These are phyloP conservation scores for Paraglomus brasilianum DNA, from an alignment of 192 early-diverging fungal genomes.

Conservation along the genomic window DNA sequence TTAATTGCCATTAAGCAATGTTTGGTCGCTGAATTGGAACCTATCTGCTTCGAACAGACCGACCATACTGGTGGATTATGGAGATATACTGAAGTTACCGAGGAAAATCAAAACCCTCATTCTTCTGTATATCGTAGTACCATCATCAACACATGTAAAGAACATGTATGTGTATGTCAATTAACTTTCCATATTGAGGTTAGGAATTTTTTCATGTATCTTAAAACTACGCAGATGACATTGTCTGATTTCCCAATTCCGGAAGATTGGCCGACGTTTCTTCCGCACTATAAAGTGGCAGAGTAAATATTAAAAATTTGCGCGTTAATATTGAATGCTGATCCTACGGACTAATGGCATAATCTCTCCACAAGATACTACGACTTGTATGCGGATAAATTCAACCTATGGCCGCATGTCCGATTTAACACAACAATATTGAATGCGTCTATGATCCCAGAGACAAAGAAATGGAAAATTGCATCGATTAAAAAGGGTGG, in stretches of 20 bases:
- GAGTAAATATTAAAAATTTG: conserved; percentile 34
- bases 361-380: too few relatives aligned
- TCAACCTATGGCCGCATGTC: conserved; percentile 50
- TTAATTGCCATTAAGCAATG: conserved; percentile 56
- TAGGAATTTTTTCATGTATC: too few relatives aligned
- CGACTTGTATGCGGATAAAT: conserved; percentile 50
- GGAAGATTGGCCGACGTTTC: conserved; percentile 54
- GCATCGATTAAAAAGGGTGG: neutral
- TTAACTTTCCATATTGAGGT: too few relatives aligned
- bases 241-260: conserved; percentile 63
- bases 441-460: conserved; percentile 43
- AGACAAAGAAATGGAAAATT: conserved; percentile 27
- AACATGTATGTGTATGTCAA: conserved; percentile 31
- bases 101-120: conserved; percentile 44
- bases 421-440: conserved; percentile 53
- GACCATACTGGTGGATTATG: conserved; percentile 53
- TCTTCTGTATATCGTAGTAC: conserved; percentile 57
- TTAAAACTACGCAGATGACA: conserved; percentile 17
- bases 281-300: conserved; percentile 48
- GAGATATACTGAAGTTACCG: conserved; percentile 50
- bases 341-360: too few relatives aligned
- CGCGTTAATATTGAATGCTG: too few relatives aligned
- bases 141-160: conserved; percentile 59
- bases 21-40: conserved; percentile 45
- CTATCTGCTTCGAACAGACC: conserved; percentile 56